Conservation (phyloP, 2,329 filamentous ascomycete genomes). For the Fusarium algeriense region DNA sequence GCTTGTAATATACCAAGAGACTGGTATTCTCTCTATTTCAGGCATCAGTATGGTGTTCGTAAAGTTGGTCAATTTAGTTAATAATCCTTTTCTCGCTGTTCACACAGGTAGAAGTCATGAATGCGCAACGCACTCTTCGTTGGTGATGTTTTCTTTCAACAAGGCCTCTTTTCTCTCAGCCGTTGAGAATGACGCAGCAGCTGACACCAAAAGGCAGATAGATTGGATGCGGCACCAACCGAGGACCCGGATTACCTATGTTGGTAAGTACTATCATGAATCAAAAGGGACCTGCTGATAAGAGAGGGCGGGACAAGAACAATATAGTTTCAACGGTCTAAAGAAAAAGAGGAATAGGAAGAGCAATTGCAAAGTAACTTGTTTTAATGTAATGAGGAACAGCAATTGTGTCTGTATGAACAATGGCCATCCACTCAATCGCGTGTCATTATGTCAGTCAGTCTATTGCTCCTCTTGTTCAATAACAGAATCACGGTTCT, state of each 20-base stretch:
- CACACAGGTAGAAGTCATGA: background rate
- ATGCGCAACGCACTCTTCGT: background rate
- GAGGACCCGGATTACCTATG: conserved; percentile 19
- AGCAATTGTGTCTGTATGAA: background rate
- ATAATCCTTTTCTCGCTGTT: background rate
- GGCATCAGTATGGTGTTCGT: background rate
- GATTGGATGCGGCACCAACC: conserved; percentile 15
- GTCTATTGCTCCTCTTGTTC: conserved; percentile 12
- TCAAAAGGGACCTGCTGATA: conserved; percentile 3
- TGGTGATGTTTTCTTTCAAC: background rate
- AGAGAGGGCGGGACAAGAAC: conserved; percentile 7
- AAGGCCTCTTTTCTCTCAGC: background rate
- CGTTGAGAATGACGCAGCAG: conserved; percentile 30
- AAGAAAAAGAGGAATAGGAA: background rate
- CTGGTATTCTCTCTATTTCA: background rate
- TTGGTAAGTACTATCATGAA: conserved; percentile 25
- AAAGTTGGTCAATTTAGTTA: background rate
- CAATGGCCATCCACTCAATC: background rate
- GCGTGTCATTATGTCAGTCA: background rate
- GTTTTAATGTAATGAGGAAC: background rate
- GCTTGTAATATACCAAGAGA: background rate
- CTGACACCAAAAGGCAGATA: conserved; percentile 6
- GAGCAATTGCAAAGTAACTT: background rate
- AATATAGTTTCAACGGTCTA: conserved; percentile 14
- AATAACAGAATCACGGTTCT: conserved; percentile 31